Conservation (phyloP, 306 rosid genomes). For the Vigna trinervia region DNA sequence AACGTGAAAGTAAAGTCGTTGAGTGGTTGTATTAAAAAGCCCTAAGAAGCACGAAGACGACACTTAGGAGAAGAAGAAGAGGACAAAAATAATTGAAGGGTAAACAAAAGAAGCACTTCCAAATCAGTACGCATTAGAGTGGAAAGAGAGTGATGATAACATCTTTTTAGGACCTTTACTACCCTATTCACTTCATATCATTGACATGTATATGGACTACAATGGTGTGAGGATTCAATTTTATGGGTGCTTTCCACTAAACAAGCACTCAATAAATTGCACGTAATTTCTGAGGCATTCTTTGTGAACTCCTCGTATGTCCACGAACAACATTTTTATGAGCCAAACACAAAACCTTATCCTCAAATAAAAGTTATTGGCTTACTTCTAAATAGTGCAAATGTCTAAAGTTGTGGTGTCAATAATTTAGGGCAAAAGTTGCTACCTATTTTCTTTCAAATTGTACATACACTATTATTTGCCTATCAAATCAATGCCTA, state of each 20-base stretch:
- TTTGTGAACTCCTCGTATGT: not conserved
- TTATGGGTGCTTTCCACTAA: constrained; percentile 49
- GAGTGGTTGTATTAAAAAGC: constrained; percentile 24
- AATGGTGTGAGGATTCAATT: constrained; percentile 37
- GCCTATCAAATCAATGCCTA: not conserved
- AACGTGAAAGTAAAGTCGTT: not conserved
- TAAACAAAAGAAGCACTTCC: constrained; percentile 39
- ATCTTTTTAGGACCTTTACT: not conserved
- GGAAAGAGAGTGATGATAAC: constrained; percentile 27
- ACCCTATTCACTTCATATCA: too few species aligned
- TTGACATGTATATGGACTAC: constrained; percentile 17
- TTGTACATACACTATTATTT: not conserved
- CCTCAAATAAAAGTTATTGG: not conserved
- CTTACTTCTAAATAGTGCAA: constrained; percentile 14
- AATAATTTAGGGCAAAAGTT: constrained; percentile 24
- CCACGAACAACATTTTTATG: constrained; percentile 2
- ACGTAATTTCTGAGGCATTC: constrained; percentile 23
- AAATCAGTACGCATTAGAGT: constrained; percentile 46
- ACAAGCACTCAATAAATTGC: constrained; percentile 29
- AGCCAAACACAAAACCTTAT: not conserved
- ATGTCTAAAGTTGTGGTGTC: not conserved
- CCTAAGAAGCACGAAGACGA: constrained; percentile 32
- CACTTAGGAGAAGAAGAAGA: not conserved
- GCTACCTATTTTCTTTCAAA: not conserved
- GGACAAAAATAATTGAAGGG: constrained; percentile 32